Base-by-base conservation (phyloP, 2,329 filamentous ascomycete species). In the Ophiostoma sp. region DNA sequence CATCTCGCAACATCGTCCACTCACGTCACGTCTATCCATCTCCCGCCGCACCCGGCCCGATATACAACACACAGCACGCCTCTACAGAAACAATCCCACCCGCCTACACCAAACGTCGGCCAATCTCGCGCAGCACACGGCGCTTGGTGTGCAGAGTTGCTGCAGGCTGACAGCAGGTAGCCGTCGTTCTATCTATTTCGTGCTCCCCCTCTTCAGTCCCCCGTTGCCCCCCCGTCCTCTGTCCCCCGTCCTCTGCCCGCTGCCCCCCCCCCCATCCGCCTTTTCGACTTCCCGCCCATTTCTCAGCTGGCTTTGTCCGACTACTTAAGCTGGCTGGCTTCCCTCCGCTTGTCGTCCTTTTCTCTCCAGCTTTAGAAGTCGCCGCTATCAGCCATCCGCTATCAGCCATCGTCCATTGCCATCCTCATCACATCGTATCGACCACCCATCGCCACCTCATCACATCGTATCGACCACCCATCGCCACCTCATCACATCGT, bases 81-180 rank as follows among this genome's bases (percentile, higher is more conserved):
- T 60, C 36, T 36, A 60, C 55, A 55, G 2, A 14, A 45, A 18
- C 18, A 36, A 27, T 36, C n/a, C 1, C n/a, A 45, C 18, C 55
- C 18, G n/a, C 42, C 16, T 12, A 41, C 9, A 38, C 41, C n/a
- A 63, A 38, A 42, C 14, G 40, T 42, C 40, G 14, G 38, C 16
- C 40, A 18, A n/a, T 63, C 14, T 63, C 60, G 16, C 38, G 60
- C 60, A 42, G 40, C 40, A 63, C n/a, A 63, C 40, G 38, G n/a
- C 40, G n/a, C 36, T 41, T 62, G 58, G 12, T 38, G 18, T 41
- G 38, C 58, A 62, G 38, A 62, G 3, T 27, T 16, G 38, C 14
- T 62, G 36, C 58, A 62, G 38, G n/a, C 41, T n/a, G 38, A 62
- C 58, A 62, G 58, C 58, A 62, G 14, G 38, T 18, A 42, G 60